Percentiles rank a stretch among this genome's conserved stretches.
phyloP scores from a whole-genome alignment of 2,329 filamentous ascomycete genomes.

The Zymoseptoria tritici region DNA sequence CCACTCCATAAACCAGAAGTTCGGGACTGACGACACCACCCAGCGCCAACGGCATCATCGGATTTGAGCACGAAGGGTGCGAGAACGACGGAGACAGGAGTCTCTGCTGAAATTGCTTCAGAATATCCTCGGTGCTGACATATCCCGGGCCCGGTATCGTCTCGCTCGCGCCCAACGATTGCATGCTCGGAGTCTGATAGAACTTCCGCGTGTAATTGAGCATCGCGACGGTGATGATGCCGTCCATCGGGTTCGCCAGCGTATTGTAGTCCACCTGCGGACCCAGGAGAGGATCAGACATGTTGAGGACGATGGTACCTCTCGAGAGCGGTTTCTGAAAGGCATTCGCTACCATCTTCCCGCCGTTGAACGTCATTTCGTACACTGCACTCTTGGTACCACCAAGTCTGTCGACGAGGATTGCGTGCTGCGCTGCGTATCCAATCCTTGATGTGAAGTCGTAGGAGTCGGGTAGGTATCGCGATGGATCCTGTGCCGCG shows the following conservation, averaged over 20 bases:
- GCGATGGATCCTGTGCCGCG: conserved; percentile 11
- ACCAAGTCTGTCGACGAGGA: conserved; percentile 7
- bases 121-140: conserved; percentile 18
- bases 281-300: neutral
- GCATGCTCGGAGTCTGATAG: conserved; percentile 27
- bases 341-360: conserved; percentile 10
- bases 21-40: conserved; percentile 24
- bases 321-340: conserved; percentile 18
- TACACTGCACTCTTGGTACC: conserved; percentile 9
- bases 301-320: neutral
- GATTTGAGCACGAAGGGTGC: conserved; percentile 4
- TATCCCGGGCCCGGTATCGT: conserved; percentile 18
- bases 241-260: conserved; percentile 31
- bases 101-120: conserved; percentile 1
- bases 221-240: conserved; percentile 29
- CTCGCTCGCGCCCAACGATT: conserved; percentile 29
- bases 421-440: conserved; percentile 13
- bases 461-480: conserved; percentile 16
- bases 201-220: conserved; percentile 31
- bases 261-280: neutral
- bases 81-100: conserved; percentile 24
- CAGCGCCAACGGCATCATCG: conserved; percentile 17
- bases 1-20: conserved; percentile 24
- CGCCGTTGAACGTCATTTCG: conserved; percentile 16
- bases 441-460: conserved; percentile 2